Conservation (phyloP, 495 filamentous ascomycete species). For the Penicillium canescens region DNA sequence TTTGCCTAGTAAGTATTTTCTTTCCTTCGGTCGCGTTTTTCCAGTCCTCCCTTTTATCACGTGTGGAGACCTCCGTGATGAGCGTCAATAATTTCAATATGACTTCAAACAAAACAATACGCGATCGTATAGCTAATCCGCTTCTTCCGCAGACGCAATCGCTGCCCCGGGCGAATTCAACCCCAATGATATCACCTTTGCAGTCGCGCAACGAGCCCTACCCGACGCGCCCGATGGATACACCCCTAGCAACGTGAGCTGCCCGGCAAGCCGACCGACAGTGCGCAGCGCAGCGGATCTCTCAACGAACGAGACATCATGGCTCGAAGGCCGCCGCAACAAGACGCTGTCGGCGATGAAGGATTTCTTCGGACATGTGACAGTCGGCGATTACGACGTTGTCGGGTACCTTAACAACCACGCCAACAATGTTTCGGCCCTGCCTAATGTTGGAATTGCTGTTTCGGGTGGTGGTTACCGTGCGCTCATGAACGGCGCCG, state of each 20-base stretch:
- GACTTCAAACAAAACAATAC: no score
- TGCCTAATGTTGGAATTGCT: constrained; percentile 62
- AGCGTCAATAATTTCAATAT: no score
- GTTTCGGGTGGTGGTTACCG: constrained; percentile 76
- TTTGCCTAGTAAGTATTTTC: constrained; percentile 30
- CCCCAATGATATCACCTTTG: constrained; percentile 9
- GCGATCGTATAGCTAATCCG: constrained; percentile 1
- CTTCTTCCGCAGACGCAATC: constrained; percentile 15
- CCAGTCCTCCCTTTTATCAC: not conserved
- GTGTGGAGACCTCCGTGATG: not conserved
- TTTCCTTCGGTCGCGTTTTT: constrained; percentile 3
- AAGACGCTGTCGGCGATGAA: constrained; percentile 67
- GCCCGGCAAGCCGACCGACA: constrained; percentile 46
- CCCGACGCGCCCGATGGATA: constrained; percentile 53
- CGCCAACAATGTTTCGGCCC: constrained; percentile 54
- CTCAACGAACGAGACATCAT: constrained; percentile 67
- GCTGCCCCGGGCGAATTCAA: constrained; percentile 15
- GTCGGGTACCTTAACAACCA: constrained; percentile 63
- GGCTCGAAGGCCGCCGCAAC: constrained; percentile 55
- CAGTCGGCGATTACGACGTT: constrained; percentile 77
- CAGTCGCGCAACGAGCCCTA: constrained; percentile 31
- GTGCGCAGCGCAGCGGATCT: constrained; percentile 57
- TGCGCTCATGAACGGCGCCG: constrained; percentile 86
- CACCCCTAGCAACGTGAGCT: constrained; percentile 38
- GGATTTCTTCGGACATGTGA: constrained; percentile 69